A percentile compares a stretch with the other conserved stretches of the same genome.
Conservation (phyloP, 331 rosid species). For the Acacia pycnantha region DNA sequence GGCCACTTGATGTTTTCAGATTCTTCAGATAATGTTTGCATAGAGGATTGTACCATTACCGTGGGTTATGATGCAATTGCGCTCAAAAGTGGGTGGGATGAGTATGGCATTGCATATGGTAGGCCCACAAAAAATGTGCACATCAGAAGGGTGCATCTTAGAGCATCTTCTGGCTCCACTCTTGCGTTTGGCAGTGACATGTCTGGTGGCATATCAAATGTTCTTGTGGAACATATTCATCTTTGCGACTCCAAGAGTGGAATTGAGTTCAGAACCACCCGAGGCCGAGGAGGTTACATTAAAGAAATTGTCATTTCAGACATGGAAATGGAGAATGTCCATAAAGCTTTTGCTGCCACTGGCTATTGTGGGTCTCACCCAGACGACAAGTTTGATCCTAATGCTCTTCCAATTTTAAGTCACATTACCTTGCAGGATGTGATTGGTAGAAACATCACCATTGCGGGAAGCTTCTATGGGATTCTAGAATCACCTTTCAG, state of each 20-base stretch:
- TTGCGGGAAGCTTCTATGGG: constrained; percentile 75
- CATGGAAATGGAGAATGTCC: constrained; percentile 61
- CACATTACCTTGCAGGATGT: constrained; percentile 66
- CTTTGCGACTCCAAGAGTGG: constrained; percentile 65
- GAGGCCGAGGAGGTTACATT: constrained; percentile 93
- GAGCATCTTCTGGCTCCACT: constrained; percentile 75
- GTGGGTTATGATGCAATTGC: constrained; percentile 86
- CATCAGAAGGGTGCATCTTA: constrained; percentile 69
- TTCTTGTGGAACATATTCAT: constrained; percentile 66
- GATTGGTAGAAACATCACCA: constrained; percentile 63
- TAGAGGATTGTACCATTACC: constrained; percentile 75
- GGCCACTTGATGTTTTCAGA: constrained; percentile 55
- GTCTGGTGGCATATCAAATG: constrained; percentile 95
- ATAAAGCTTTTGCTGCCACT: constrained; percentile 66
- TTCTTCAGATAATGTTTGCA: constrained; percentile 84
- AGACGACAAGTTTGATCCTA: constrained; percentile 84
- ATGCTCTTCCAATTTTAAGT: constrained; percentile 71
- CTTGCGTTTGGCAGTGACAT: constrained; percentile 94
- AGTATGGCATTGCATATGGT: constrained; percentile 85
- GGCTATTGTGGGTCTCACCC: constrained; percentile 88
- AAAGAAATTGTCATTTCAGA: constrained; percentile 58
- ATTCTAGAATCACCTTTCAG: constrained; percentile 92
- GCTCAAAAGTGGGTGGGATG: constrained; percentile 98
- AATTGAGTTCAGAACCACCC: constrained; percentile 71
- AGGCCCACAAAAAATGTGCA: constrained; percentile 81